Base-by-base conservation (phyloP, 768 basidiomycete genomes). In the Lenzites betulinus region DNA sequence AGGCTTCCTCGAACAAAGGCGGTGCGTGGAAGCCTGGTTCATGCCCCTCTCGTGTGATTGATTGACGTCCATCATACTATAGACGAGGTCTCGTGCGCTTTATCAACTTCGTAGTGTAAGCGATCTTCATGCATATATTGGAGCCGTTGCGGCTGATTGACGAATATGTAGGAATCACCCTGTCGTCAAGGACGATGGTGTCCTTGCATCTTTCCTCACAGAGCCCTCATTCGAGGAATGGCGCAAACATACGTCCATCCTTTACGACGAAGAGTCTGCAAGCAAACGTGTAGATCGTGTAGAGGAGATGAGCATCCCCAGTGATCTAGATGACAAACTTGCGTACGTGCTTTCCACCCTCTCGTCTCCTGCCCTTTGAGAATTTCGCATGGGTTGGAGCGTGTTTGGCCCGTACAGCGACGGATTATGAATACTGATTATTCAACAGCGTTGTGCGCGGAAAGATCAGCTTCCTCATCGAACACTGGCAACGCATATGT, bases 221-320 rank as follows among this genome's bases (percentile, higher is more conserved):
- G 93, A 94, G 68, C 80, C 86, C 2, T 89, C 91, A 20, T 89
- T 98, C 63, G 92, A 98, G 69, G 75, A 78, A 44, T 97, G 94
- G 94, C 82, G 93, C 46, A 96, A 95, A 71, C 82, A 89, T 47
- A 82, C 86, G 1, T 66, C 81, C 0, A 79, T 96, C 11, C 87
- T 88, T 3, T 76, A 93, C 53, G 94, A 96, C 28, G 96, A 98
- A 75, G 96, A 98, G 71, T 91, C 92, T 0, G 76, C 78, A 0
- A 87, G 86, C 62, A 92, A 91, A 67, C 84, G 88, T 25, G 80
- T 94, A 9, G 92, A 93, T 66, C 80, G 83, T 49, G 77, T 88
- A 16, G 93, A 96, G 69, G 93, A 97, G 74, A 93, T 95, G 91
- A 79, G 85, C 12, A 93, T 98, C 54, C 96, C 96, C 3, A 87